Conservation (phyloP, 2,329 filamentous ascomycete species). For the Dactylellina haptotyla region DNA sequence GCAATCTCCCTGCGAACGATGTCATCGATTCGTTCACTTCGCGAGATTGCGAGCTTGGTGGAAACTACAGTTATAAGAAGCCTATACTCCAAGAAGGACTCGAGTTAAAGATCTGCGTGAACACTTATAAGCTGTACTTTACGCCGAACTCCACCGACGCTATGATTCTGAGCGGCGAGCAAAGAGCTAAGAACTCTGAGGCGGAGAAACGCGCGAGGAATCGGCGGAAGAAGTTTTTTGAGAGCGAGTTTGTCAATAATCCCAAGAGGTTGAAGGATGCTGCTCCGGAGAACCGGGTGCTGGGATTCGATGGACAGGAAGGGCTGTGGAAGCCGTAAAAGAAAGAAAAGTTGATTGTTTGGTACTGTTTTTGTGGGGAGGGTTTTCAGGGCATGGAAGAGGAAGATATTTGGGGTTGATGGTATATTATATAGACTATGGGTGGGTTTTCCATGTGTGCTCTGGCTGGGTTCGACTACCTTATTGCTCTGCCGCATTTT, state of each 20-base stretch:
- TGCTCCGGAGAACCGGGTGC: conserved; percentile 20
- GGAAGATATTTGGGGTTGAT: background rate
- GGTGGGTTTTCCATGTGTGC: background rate
- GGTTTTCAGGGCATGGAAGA: background rate
- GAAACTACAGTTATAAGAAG: conserved; percentile 60
- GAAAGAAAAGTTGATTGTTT: no score
- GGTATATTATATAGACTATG: conserved; percentile 4
- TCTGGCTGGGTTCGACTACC: background rate
- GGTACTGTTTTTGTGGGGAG: background rate
- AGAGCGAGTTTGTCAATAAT: conserved; percentile 67
- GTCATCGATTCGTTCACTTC: conserved; percentile 70
- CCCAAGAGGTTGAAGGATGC: conserved; percentile 65
- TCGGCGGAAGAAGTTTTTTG: conserved; percentile 65
- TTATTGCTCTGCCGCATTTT: background rate
- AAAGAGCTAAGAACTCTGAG: conserved; percentile 58
- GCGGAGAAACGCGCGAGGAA: conserved; percentile 60
- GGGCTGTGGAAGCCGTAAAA: conserved; percentile 44
- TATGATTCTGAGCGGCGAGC: conserved; percentile 65
- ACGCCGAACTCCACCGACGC: conserved; percentile 75
- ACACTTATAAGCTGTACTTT: conserved; percentile 82
- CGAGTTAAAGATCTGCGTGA: conserved; percentile 77
- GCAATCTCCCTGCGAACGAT: conserved; percentile 74
- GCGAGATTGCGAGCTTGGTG: conserved; percentile 66
- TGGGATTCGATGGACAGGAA: conserved; percentile 25
- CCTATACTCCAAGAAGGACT: conserved; percentile 69